Evolutionary conservation across 2,329 filamentous ascomycete species (phyloP), one percentile per base, ranked within the genome.

Genomic region (Alternaria conjuncta): DNA sequence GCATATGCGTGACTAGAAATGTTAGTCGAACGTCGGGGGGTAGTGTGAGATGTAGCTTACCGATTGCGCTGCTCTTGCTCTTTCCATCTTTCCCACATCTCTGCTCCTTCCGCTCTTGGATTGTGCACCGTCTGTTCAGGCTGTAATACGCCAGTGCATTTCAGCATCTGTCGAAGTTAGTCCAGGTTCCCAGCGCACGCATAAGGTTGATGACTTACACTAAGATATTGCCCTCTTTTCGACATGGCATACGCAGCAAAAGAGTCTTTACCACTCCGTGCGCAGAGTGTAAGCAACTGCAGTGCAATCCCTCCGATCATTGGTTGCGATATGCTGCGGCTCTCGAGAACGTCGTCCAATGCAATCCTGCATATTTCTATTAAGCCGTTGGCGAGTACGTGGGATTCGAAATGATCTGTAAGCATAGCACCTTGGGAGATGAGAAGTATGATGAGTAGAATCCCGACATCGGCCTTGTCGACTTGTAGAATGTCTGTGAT

Each of bases 391-490:
- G 60, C 60, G 5, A 61, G 49, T 15, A 61, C 13, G 18, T 58
- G 60, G 0, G 60, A 61, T 46, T 61, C 47, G 5, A 36, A 25
- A 30, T 61, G 46, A 47, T 58, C 21, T 41, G 60, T 61, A 9
- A 61, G 60, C 60, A 61, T 58, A 4, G 60, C 60, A 21, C 60
- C 60, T 23, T 61, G 60, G 10, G 60, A 36, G 8, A 61, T 61
- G 2, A 61, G 20, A 8, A 61, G 47, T 18, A 61, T 53, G 13
- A 61, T 46, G 26, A 61, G 28, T 4, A 61, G 26, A 12, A 62
- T 62, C 47, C 60, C 60, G 3, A 62, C 18, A 46, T 62, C 60
- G 15, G 47, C 55, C 8, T 25, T 26, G 36, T 62, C 55, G 9
- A 58, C 23, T n/a, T 57, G 47, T 9, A 62, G 18, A 8, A 62